phyloP scores from a whole-genome alignment of 768 basidiomycete genomes.

The Crepidotus variabilis region DNA sequence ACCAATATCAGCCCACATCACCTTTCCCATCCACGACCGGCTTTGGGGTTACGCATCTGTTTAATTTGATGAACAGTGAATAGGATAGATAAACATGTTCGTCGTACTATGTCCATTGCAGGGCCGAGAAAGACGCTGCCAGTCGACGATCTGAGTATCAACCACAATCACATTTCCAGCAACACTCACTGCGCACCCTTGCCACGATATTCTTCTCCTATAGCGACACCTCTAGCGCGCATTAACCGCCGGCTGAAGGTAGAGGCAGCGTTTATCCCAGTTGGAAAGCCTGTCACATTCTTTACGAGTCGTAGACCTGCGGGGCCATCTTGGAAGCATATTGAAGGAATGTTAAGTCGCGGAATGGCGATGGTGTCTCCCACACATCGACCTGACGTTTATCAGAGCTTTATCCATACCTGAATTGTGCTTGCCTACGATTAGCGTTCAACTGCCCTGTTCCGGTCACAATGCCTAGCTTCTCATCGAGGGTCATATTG shows the following conservation, averaged over 20 bases:
- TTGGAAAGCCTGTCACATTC: constrained; percentile 49
- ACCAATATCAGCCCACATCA: constrained; percentile 7
- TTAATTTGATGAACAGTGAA: background rate
- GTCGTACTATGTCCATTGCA: constrained; percentile 49
- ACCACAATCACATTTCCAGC: background rate
- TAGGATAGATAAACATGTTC: background rate
- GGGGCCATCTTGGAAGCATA: constrained; percentile 48
- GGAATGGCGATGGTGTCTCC: constrained; percentile 41
- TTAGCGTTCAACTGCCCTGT: constrained; percentile 39
- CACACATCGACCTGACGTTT: constrained; percentile 37
- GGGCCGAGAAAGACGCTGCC: constrained; percentile 46
- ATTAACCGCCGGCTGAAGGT: constrained; percentile 61
- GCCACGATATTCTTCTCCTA: constrained; percentile 65
- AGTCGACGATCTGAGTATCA: background rate
- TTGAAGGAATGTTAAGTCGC: constrained; percentile 38
- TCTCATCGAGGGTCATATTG: constrained; percentile 42
- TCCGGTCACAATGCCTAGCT: constrained; percentile 41
- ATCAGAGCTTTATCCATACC: too few relatives aligned
- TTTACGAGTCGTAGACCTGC: constrained; percentile 40
- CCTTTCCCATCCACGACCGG: constrained; percentile 48
- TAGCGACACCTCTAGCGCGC: constrained; percentile 54
- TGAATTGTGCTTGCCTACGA: constrained; percentile 19
- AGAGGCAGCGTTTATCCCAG: constrained; percentile 51
- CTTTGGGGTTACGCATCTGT: constrained; percentile 51
- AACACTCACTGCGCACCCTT: constrained; percentile 54